Evolutionary conservation across 1,284 basidiomycete genomes (phyloP).

Genomic region (Ceratobasidium sp.): DNA sequence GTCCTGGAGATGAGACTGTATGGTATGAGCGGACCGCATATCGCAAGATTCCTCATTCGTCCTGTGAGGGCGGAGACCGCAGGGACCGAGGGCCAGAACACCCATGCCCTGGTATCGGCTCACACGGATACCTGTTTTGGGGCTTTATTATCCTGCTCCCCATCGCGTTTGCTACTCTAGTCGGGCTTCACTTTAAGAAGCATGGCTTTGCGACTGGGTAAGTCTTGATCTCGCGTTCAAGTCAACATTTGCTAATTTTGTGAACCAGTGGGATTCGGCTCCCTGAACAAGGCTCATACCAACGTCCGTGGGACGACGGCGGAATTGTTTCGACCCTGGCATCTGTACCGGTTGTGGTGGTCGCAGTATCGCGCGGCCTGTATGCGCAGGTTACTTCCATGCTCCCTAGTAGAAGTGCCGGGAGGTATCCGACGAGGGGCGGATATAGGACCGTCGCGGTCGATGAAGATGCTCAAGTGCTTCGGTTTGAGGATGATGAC

Average conservation of each 20-base stretch:
- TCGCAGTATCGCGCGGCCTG: conserved; percentile 74
- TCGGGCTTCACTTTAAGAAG: conserved; percentile 84
- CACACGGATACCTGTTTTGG: conserved; percentile 87
- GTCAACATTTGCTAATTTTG: background rate
- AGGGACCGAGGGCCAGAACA: conserved; percentile 81
- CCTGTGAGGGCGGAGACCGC: conserved; percentile 81
- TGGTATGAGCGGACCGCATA: conserved; percentile 95
- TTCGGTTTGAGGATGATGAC: conserved; percentile 81
- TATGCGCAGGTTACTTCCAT: conserved; percentile 60
- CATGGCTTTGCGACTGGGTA: conserved; percentile 60
- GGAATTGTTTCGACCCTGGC: conserved; percentile 78
- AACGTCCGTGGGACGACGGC: conserved; percentile 62
- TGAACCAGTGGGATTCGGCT: conserved; percentile 79
- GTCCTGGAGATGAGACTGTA: conserved; percentile 73
- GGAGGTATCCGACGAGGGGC: conserved; percentile 65
- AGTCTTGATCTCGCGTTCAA: conserved; percentile 45
- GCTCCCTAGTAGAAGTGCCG: conserved; percentile 56
- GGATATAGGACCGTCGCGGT: conserved; percentile 88
- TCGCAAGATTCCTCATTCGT: conserved; percentile 89
- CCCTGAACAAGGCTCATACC: conserved; percentile 68
- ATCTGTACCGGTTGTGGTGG: conserved; percentile 84
- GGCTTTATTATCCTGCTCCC: conserved; percentile 80
- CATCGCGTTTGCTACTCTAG: conserved; percentile 77
- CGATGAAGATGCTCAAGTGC: conserved; percentile 89
- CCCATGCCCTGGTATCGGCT: conserved; percentile 81